Percentiles rank a stretch among this genome's conserved stretches.
Evolutionary conservation across 208 protist genomes (phyloP).

Genomic region (Herpetomonas samuelpessoai): DNA sequence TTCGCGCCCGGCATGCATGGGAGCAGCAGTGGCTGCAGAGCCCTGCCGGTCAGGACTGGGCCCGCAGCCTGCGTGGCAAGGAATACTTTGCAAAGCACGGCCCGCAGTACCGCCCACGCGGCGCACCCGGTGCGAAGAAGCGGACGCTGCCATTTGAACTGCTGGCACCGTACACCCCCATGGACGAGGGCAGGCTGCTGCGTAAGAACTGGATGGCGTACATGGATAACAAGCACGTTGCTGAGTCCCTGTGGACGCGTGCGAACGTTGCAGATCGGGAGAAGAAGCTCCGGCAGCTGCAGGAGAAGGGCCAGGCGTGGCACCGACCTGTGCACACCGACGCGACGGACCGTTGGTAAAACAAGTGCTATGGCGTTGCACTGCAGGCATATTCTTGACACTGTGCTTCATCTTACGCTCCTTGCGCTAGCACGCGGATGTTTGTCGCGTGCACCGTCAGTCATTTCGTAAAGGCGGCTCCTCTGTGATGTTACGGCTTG

Average conservation of each 20-base stretch:
- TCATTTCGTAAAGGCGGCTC: too few relatives aligned
- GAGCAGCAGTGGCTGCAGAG: slow-evolving; percentile 73
- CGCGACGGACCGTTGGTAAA: slow-evolving; percentile 57
- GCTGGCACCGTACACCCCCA: slow-evolving; percentile 82
- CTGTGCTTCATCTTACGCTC: too few relatives aligned
- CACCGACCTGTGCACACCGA: slow-evolving; percentile 80
- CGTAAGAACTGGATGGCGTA: slow-evolving; percentile 90
- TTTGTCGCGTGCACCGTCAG: too few relatives aligned
- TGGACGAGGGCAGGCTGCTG: slow-evolving; percentile 85
- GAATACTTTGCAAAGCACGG: slow-evolving; percentile 74
- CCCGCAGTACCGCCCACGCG: slow-evolving; percentile 65
- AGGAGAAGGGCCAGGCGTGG: slow-evolving; percentile 86
- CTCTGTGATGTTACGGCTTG: too few relatives aligned
- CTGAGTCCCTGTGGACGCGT: slow-evolving; percentile 86
- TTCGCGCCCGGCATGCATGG: slow-evolving; percentile 53
- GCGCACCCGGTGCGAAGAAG: slow-evolving; percentile 83
- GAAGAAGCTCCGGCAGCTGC: slow-evolving; percentile 67
- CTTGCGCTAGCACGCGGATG: too few relatives aligned
- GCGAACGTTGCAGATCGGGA: slow-evolving; percentile 76
- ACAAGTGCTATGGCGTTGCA: too few relatives aligned
- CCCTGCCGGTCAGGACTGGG: slow-evolving; percentile 58
- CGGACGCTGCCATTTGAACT: slow-evolving; percentile 63
- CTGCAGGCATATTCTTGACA: too few relatives aligned
- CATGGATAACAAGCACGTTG: slow-evolving; percentile 91
- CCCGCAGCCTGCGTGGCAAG: slow-evolving; percentile 75